A percentile compares a stretch with the other conserved stretches of the same genome.
phyloP scores from a whole-genome alignment of 306 rosid genomes.

The Cicer pinnatifidum region DNA sequence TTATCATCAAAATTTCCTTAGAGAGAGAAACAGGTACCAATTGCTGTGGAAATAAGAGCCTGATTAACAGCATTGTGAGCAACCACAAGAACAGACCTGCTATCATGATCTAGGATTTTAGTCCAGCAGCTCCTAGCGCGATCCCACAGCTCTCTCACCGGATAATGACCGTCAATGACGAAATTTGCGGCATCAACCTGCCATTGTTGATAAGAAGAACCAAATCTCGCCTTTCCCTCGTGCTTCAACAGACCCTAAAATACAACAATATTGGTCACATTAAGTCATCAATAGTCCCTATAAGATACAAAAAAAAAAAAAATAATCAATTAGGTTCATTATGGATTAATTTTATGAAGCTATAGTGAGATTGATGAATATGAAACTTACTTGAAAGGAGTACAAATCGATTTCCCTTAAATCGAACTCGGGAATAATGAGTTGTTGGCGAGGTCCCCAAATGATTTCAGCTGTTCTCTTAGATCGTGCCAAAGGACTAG shows the following conservation, averaged over 20 bases:
- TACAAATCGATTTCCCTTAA: slow-evolving; percentile 91
- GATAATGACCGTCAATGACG: slow-evolving; percentile 87
- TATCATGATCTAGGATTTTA: slow-evolving; percentile 74
- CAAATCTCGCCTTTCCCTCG: slow-evolving; percentile 81
- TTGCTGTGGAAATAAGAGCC: slow-evolving; percentile 93
- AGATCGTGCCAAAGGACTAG: slow-evolving; percentile 76
- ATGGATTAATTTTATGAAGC: not conserved
- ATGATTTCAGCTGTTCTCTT: slow-evolving; percentile 92
- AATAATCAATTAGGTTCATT: not conserved
- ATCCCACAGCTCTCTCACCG: slow-evolving; percentile 89
- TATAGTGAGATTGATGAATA: not conserved
- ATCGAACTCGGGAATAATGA: slow-evolving; percentile 63
- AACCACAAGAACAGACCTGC: slow-evolving; percentile 88
- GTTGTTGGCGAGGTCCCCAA: slow-evolving; percentile 68
- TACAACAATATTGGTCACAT: slow-evolving; percentile 41
- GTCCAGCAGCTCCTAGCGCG: slow-evolving; percentile 86
- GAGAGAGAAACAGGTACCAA: slow-evolving; percentile 63
- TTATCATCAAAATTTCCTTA: slow-evolving; percentile 31
- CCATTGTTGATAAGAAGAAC: slow-evolving; percentile 80
- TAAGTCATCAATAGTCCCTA: slow-evolving; percentile 9
- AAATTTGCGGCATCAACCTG: slow-evolving; percentile 84
- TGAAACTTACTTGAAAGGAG: slow-evolving; percentile 74
- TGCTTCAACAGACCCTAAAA: slow-evolving; percentile 82
- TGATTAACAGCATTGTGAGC: slow-evolving; percentile 99
- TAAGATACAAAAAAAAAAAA: not conserved